Evolutionary conservation across 1,284 basidiomycete genomes (phyloP).

Genomic region (Wallemia mellicola): DNA sequence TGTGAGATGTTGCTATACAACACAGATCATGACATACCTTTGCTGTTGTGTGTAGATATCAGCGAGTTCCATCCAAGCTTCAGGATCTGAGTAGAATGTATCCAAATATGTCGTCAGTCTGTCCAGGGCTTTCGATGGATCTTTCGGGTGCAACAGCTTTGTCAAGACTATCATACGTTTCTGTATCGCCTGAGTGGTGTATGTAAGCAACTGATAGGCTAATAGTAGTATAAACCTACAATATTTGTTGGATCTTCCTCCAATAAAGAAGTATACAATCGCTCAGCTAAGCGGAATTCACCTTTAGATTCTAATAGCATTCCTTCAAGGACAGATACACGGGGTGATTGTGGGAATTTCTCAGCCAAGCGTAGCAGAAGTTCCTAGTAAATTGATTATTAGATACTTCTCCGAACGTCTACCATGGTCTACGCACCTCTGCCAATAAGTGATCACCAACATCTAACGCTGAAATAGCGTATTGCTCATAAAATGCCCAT

Average conservation of each 20-base stretch:
- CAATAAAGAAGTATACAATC: slow-evolving; percentile 18
- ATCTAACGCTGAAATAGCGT: slow-evolving; percentile 61
- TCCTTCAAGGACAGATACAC: slow-evolving; percentile 55
- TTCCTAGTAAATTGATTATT: neutral
- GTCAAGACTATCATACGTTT: slow-evolving; percentile 48
- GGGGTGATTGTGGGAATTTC: slow-evolving; percentile 51
- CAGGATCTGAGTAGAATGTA: slow-evolving; percentile 69
- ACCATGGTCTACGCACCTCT: slow-evolving; percentile 26
- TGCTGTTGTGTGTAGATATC: slow-evolving; percentile 31
- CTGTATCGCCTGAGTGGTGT: slow-evolving; percentile 32
- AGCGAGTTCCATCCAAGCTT: slow-evolving; percentile 79
- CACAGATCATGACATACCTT: no score
- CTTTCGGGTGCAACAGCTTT: slow-evolving; percentile 19
- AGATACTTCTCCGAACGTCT: slow-evolving; percentile 8
- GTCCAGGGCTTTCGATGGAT: slow-evolving; percentile 29
- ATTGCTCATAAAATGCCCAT: slow-evolving; percentile 67
- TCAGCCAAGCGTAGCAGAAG: slow-evolving; percentile 21
- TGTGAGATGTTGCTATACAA: no score
- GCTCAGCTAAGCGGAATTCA: slow-evolving; percentile 13
- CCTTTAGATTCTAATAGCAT: slow-evolving; percentile 50
- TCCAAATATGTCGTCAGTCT: slow-evolving; percentile 61
- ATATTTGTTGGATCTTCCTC: slow-evolving; percentile 30
- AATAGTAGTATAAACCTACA: slow-evolving; percentile 41
- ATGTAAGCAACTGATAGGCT: slow-evolving; percentile 25
- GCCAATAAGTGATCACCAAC: slow-evolving; percentile 47